Conservation (phyloP, 306 rosid genomes). For the Aeschynomene evenia region DNA sequence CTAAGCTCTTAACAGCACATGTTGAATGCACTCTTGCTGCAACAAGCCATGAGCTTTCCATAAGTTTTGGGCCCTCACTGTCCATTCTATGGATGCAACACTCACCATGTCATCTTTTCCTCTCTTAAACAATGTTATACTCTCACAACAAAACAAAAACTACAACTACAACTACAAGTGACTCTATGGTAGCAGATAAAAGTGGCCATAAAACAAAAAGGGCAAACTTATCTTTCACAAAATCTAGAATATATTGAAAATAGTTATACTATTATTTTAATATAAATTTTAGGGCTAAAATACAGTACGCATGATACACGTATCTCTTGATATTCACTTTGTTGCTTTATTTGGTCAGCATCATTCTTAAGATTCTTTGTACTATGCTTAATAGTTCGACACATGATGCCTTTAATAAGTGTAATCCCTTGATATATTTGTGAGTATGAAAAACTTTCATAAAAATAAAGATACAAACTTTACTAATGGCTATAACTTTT, state of each 20-base stretch:
- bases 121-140: not conserved
- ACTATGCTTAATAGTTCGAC: no score
- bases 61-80: conserved; percentile 34
- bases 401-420: no score
- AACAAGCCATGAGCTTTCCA: conserved; percentile 39
- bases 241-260: conserved; percentile 16
- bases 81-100: conserved; percentile 40
- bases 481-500: no score
- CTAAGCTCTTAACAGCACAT: conserved; percentile 28
- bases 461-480: no score
- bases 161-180: conserved; percentile 2
- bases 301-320: no score
- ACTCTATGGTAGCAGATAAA: not conserved
- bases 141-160: conserved; percentile 33
- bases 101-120: conserved; percentile 36
- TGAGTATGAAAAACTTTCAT: no score
- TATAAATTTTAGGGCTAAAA: no score
- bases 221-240: conserved; percentile 15
- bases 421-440: no score
- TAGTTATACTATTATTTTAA: no score
- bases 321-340: no score
- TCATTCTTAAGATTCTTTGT: no score
- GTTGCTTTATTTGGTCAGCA: no score
- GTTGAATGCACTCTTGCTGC: conserved; percentile 30
- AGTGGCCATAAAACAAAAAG: not conserved